Conservation (phyloP, 305 asterid genomes). For the Fraxinus velutina region DNA sequence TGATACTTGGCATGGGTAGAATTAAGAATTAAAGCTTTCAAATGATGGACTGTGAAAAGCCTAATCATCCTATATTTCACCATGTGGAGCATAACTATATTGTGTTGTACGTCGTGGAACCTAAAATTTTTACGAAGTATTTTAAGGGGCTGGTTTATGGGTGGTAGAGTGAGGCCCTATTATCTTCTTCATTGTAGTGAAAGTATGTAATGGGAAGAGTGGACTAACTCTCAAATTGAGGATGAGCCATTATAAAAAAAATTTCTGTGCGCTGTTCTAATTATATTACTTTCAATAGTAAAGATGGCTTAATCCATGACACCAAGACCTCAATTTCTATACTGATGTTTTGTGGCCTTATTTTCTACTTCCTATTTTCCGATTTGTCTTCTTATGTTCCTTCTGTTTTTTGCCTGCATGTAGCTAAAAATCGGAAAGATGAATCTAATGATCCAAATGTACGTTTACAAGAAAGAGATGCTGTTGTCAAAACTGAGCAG, state of each 20-base stretch:
- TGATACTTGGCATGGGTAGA: not conserved
- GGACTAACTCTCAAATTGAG: not conserved
- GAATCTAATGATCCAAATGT: constrained; percentile 25
- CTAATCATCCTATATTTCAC: not conserved
- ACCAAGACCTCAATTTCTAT: not conserved
- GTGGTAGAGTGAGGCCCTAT: not conserved
- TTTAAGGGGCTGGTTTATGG: not conserved
- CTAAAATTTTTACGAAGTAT: not conserved
- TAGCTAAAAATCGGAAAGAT: constrained; percentile 54
- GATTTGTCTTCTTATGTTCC: not conserved
- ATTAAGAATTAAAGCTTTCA: not conserved
- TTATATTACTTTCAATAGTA: not conserved
- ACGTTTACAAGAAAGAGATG: constrained; percentile 26
- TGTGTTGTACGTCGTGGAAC: not conserved
- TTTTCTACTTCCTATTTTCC: not conserved
- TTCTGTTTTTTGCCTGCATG: not conserved
- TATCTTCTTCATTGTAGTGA: not conserved
- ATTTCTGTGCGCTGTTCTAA: not conserved
- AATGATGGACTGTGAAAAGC: not conserved
- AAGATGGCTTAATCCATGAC: not conserved
- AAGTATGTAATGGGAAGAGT: not conserved
- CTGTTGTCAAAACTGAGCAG: constrained; percentile 19
- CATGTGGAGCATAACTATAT: not conserved
- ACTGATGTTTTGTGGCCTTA: not conserved
- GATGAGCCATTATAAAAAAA: not conserved